Conservation (phyloP, 345 rosid genomes). For the Populus nigra region DNA sequence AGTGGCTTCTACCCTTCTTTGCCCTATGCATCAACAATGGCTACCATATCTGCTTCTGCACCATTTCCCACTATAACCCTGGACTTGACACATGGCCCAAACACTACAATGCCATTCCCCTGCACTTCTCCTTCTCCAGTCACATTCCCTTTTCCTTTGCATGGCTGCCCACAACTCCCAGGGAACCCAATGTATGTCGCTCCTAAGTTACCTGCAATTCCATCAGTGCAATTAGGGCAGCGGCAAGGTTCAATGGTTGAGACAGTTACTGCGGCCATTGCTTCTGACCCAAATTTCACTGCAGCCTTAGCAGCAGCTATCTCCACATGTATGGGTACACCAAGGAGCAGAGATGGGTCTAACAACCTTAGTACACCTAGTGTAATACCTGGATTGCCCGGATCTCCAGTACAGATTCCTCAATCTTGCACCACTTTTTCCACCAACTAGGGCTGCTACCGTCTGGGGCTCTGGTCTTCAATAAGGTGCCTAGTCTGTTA, state of each 20-base stretch:
- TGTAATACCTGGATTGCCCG: slow-evolving; percentile 35
- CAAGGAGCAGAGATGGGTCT: slow-evolving; percentile 22
- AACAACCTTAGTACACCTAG: slow-evolving; percentile 18
- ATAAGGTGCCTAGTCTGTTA: background rate
- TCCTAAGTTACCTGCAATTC: slow-evolving; percentile 24
- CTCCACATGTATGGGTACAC: slow-evolving; percentile 47
- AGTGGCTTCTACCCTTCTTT: slow-evolving; percentile 41
- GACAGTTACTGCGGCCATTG: slow-evolving; percentile 65
- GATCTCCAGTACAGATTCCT: slow-evolving; percentile 68
- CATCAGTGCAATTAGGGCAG: slow-evolving; percentile 39
- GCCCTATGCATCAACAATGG: slow-evolving; percentile 71
- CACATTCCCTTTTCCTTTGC: slow-evolving; percentile 44
- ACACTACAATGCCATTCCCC: slow-evolving; percentile 33
- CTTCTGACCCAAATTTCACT: slow-evolving; percentile 80
- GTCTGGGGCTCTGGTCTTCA: background rate
- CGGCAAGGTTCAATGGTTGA: slow-evolving; percentile 57
- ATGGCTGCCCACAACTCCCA: slow-evolving; percentile 34
- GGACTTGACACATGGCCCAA: slow-evolving; percentile 68
- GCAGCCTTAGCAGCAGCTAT: slow-evolving; percentile 80
- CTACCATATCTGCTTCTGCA: slow-evolving; percentile 53
- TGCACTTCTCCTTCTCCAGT: slow-evolving; percentile 31
- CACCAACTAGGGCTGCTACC: slow-evolving; percentile 33
- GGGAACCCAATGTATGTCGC: slow-evolving; percentile 36
- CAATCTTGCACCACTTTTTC: slow-evolving; percentile 94
- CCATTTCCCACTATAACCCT: slow-evolving; percentile 84